Conservation (phyloP, 345 rosid species). For the Murraya koenigii region DNA sequence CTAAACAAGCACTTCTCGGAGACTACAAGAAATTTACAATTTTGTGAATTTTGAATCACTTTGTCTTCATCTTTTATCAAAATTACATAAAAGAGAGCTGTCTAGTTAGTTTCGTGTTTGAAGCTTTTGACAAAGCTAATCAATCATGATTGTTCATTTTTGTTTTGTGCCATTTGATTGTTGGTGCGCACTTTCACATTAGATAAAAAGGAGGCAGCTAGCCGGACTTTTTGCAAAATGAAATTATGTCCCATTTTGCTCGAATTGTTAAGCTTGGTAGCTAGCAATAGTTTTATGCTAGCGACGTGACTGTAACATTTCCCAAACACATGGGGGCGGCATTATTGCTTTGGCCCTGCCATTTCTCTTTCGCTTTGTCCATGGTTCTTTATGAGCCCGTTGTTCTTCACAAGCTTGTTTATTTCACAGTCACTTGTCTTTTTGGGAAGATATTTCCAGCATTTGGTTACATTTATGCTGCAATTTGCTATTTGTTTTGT, state of each 20-base stretch:
- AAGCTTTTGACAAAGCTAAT: neutral
- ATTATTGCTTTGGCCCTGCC: slow-evolving; percentile 33
- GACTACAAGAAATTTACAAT: neutral
- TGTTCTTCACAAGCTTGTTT: neutral
- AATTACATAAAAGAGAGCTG: neutral
- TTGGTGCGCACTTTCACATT: slow-evolving; percentile 27
- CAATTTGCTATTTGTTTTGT: neutral
- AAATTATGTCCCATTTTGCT: slow-evolving; percentile 11
- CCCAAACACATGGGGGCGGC: slow-evolving; percentile 36
- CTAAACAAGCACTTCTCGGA: neutral
- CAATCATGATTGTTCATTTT: slow-evolving; percentile 18
- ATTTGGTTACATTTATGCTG: no score
- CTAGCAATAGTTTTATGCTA: slow-evolving; percentile 15
- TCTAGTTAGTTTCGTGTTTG: neutral
- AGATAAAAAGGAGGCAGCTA: slow-evolving; percentile 15
- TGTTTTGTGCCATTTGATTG: slow-evolving; percentile 19
- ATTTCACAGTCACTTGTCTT: neutral
- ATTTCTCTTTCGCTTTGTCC: slow-evolving; percentile 30
- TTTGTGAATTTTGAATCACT: neutral
- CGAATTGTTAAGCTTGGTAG: neutral
- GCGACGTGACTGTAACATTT: slow-evolving; percentile 34
- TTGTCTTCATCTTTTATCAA: neutral
- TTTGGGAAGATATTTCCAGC: neutral
- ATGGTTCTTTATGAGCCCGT: neutral
- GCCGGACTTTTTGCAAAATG: slow-evolving; percentile 10